Evolutionary conservation across 2,329 filamentous ascomycete genomes (phyloP).

Genomic region (Colletotrichum sp.): DNA sequence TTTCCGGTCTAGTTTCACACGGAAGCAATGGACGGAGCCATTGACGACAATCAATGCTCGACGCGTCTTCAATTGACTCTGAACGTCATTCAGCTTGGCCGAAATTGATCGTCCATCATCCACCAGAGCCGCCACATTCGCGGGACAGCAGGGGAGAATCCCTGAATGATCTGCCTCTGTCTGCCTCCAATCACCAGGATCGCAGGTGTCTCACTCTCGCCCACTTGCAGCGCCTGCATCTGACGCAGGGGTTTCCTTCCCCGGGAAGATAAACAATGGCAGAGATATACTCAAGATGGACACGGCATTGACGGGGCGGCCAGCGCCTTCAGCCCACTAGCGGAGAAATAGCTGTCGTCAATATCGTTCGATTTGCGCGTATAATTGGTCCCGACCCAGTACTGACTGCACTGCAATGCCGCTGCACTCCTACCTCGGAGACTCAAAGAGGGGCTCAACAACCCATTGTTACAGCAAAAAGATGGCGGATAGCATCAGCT

Average conservation of each 20-base stretch:
- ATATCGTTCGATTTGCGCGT: neutral
- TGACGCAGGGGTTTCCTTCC: neutral
- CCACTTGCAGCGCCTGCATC: neutral
- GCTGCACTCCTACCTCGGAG: neutral
- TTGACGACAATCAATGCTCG: neutral
- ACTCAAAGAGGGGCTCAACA: neutral
- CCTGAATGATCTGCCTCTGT: conserved; percentile 15
- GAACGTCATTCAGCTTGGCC: neutral
- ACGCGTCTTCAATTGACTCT: neutral
- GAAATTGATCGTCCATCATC: neutral
- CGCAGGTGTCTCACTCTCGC: neutral
- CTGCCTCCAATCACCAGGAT: conserved; percentile 9
- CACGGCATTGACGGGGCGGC: neutral
- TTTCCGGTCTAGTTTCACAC: neutral
- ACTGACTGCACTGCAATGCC: neutral
- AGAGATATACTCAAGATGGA: neutral
- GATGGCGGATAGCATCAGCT: neutral
- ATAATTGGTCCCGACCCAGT: neutral
- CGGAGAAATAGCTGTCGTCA: neutral
- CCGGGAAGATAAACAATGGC: neutral
- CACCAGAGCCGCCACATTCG: conserved; percentile 1
- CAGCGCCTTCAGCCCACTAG: neutral
- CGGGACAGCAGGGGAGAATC: conserved; percentile 1
- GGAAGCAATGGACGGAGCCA: neutral
- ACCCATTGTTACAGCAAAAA: neutral